These are phyloP conservation scores for Pseudophaeomoniella oleicola DNA, from an alignment of 2,329 filamentous ascomycete species.

Conservation along the genomic window DNA sequence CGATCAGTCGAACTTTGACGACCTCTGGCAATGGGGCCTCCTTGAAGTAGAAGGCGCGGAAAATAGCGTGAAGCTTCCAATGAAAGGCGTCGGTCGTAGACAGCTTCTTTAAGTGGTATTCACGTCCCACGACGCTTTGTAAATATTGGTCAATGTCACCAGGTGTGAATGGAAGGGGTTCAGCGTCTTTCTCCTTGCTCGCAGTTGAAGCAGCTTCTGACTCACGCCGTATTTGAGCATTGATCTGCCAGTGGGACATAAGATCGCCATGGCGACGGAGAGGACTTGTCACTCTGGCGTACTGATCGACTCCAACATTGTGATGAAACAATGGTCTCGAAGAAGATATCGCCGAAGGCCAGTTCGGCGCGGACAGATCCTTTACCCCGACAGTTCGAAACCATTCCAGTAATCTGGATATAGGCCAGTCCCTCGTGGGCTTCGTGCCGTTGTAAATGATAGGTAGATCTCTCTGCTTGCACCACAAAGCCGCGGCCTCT, in stretches of 20 bases:
- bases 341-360: not conserved
- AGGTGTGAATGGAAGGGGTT: slow-evolving; percentile 35
- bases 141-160: slow-evolving; percentile 34
- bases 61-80: slow-evolving; percentile 40
- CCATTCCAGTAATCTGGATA: not conserved
- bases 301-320: slow-evolving; percentile 23
- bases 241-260: slow-evolving; percentile 49
- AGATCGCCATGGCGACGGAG: slow-evolving; percentile 47
- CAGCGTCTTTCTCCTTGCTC: slow-evolving; percentile 14
- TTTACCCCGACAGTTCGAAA: not conserved
- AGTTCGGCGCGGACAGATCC: not conserved
- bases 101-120: slow-evolving; percentile 18
- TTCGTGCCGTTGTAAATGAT: slow-evolving; percentile 31
- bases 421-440: slow-evolving; percentile 3
- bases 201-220: slow-evolving; percentile 28
- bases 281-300: slow-evolving; percentile 46
- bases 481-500: slow-evolving; percentile 36
- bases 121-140: slow-evolving; percentile 24
- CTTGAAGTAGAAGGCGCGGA: slow-evolving; percentile 42
- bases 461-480: slow-evolving; percentile 35
- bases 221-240: slow-evolving; percentile 45
- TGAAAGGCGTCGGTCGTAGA: slow-evolving; percentile 21
- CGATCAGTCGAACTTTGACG: not conserved
- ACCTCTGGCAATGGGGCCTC: slow-evolving; percentile 34
- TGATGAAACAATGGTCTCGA: not conserved